Evolutionary conservation across 2,329 filamentous ascomycete genomes (phyloP).

Genomic region (Myriosclerotinia curreyana): DNA sequence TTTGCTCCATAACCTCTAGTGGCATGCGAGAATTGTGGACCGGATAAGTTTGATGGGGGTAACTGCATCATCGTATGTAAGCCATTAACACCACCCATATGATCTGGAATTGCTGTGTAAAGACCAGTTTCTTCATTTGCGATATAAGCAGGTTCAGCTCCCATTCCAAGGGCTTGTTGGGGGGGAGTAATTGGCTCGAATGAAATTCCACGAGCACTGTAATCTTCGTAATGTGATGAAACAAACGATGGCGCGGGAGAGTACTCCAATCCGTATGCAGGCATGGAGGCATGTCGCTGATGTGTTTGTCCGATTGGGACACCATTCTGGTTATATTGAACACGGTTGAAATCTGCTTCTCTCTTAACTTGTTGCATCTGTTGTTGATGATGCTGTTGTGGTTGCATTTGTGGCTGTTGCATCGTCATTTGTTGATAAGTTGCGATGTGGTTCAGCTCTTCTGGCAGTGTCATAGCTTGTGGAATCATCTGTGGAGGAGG

Average conservation of each 20-base stretch:
- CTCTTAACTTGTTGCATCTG: slow-evolving; percentile 78
- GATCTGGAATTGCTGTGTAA: slow-evolving; percentile 91
- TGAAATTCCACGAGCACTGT: slow-evolving; percentile 91
- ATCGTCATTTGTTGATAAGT: slow-evolving; percentile 68
- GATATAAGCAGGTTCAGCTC: slow-evolving; percentile 91
- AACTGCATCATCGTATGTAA: slow-evolving; percentile 90
- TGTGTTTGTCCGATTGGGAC: slow-evolving; percentile 79
- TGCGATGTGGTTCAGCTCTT: slow-evolving; percentile 63
- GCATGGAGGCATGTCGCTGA: slow-evolving; percentile 97
- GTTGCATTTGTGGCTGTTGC: slow-evolving; percentile 58
- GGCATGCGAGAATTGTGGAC: slow-evolving; percentile 73
- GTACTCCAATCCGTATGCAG: slow-evolving; percentile 90
- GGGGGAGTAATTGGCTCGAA: slow-evolving; percentile 97
- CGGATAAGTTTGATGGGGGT: slow-evolving; percentile 78
- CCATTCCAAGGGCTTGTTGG: slow-evolving; percentile 78
- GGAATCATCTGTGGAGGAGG: slow-evolving; percentile 83
- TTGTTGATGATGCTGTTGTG: slow-evolving; percentile 50
- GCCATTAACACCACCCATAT: slow-evolving; percentile 66
- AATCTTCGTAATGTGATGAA: slow-evolving; percentile 98
- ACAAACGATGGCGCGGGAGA: slow-evolving; percentile 97
- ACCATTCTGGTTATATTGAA: slow-evolving; percentile 90
- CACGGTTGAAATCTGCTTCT: slow-evolving; percentile 76
- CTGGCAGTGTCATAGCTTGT: slow-evolving; percentile 53
- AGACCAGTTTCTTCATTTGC: slow-evolving; percentile 96
- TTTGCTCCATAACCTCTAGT: slow-evolving; percentile 63